Percentiles rank a stretch among this genome's conserved stretches.
These are phyloP conservation scores for Blumeria hordei DNA, from an alignment of 2,329 filamentous ascomycete species.

Conservation along the genomic window DNA sequence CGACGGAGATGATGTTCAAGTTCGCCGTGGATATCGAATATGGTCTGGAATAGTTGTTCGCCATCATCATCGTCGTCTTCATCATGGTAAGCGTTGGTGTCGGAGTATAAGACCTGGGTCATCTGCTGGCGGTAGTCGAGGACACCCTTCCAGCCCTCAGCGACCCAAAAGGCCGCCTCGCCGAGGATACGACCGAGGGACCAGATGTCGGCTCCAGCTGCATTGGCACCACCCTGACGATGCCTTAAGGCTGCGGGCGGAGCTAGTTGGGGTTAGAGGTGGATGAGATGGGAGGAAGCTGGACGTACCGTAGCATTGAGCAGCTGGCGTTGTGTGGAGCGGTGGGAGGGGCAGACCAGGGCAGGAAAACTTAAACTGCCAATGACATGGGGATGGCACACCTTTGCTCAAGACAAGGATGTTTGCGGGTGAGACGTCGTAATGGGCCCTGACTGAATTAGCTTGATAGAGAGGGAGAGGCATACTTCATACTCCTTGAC, in stretches of 20 bases:
- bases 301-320: background rate
- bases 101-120: conserved; percentile 1
- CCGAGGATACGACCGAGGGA: conserved; percentile 16
- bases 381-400: conserved; percentile 6
- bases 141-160: conserved; percentile 10
- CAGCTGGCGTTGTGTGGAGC: background rate
- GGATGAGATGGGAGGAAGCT: background rate
- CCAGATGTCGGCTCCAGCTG: conserved; percentile 14
- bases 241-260: conserved; percentile 14
- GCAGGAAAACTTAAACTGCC: conserved; percentile 14
- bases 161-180: conserved; percentile 12
- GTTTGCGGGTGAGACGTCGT: conserved; percentile 15
- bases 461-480: background rate
- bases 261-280: conserved; percentile 7
- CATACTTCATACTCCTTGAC: conserved; percentile 3
- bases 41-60: conserved; percentile 8
- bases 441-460: conserved; percentile 12
- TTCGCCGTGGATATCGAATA: conserved; percentile 10
- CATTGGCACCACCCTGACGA: conserved; percentile 1
- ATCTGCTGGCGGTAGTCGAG: conserved; percentile 9
- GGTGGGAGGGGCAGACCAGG: conserved; percentile 8
- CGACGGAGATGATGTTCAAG: conserved; percentile 7
- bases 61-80: conserved; percentile 7
- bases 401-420: conserved; percentile 12
- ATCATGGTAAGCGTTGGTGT: too few species aligned